Evolutionary conservation across 176 grass and related monocot species (phyloP).

Genomic region (barley (Hordeum vulgare)): MorexV3_pseudomolecules_assembly NC_058521.1:332901980-332902479

Average conservation of each 20-base stretch:
- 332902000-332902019: too few relatives aligned
- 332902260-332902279: slow-evolving; percentile 56
- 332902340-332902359: slow-evolving; percentile 22
- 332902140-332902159: too few relatives aligned
- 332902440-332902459: background rate
- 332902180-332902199: too few relatives aligned
- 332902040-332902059: background rate
- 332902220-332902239: slow-evolving; percentile 24
- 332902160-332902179: too few relatives aligned
- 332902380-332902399: background rate
- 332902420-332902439: background rate
- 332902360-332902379: slow-evolving; percentile 16
- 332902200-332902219: too few relatives aligned
- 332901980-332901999: too few relatives aligned
- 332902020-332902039: too few relatives aligned
- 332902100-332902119: background rate
- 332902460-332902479: too few relatives aligned
- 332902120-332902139: too few relatives aligned
- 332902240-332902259: slow-evolving; percentile 63
- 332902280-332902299: too few relatives aligned
- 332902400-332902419: too few relatives aligned
- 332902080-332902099: background rate
- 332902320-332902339: background rate
- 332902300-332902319: too few relatives aligned
- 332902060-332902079: background rate